Conservation (phyloP, 2,329 filamentous ascomycete species). For the Penicillium sp. region DNA sequence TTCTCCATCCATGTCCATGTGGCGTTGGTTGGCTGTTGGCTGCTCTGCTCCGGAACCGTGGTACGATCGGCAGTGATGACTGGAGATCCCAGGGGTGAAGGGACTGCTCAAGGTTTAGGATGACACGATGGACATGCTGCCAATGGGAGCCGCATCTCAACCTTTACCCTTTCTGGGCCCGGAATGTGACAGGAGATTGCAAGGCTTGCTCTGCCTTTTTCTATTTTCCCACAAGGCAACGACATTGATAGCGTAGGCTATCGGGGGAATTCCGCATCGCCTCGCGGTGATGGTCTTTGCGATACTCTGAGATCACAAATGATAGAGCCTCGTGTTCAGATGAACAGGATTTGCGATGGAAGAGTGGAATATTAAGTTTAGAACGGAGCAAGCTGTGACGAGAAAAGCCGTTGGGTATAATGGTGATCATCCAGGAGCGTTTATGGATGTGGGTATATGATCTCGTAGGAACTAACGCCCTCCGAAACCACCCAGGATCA, state of each 20-base stretch:
- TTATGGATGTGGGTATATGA: too few species aligned
- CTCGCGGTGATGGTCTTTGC: conserved; percentile 19
- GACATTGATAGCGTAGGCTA: too few species aligned
- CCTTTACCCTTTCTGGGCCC: background rate
- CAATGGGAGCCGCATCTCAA: conserved; percentile 6
- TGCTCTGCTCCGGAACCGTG: conserved; percentile 2
- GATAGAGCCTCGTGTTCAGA: conserved; percentile 18
- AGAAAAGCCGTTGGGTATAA: too few species aligned
- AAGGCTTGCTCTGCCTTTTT: background rate
- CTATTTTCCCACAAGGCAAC: conserved; percentile 3
- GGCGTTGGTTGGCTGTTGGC: conserved; percentile 4
- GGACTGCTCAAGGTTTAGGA: conserved; percentile 11
- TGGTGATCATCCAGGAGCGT: too few species aligned
- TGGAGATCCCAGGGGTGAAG: conserved; percentile 11
- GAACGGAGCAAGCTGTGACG: too few species aligned
- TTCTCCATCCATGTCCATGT: conserved; percentile 5
- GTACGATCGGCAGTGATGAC: conserved; percentile 9
- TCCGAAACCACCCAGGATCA: too few species aligned
- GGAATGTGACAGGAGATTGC: background rate
- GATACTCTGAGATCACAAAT: conserved; percentile 17
- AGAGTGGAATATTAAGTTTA: too few species aligned
- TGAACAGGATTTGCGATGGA: conserved; percentile 4
- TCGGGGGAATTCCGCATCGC: too few species aligned
- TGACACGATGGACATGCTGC: conserved; percentile 7
- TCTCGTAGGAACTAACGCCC: background rate